Percentiles rank a stretch among this genome's conserved stretches.
Evolutionary conservation across 306 rosid species (phyloP).

Genomic region (Gleditsia sinensis): DNA sequence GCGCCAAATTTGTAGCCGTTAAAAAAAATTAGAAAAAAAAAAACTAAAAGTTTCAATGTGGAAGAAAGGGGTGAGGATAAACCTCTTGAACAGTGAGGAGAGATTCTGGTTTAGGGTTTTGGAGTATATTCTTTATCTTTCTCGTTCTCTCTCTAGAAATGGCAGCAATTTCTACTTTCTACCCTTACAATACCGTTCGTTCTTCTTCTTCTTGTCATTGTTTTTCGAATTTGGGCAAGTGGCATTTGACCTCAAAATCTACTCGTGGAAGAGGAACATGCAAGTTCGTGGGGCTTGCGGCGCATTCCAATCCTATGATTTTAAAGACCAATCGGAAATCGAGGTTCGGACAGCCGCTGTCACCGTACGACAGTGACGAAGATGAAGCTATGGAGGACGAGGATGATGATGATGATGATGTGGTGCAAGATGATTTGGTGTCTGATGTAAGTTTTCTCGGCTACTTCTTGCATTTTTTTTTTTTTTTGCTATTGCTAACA

Average conservation of each 20-base stretch:
- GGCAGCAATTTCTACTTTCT: conserved; percentile 47
- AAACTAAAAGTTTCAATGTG: not conserved
- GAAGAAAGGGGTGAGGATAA: not conserved
- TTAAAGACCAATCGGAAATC: conserved; percentile 74
- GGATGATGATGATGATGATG: conserved; percentile 34
- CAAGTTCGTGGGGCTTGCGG: conserved; percentile 53
- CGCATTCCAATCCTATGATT: conserved; percentile 78
- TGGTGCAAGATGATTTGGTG: conserved; percentile 43
- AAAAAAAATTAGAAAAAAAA: no score
- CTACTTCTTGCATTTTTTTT: not conserved
- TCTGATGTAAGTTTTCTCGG: conserved; percentile 59
- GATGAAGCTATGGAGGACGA: conserved; percentile 38
- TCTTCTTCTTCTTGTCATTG: conserved; percentile 30
- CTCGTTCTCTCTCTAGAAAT: conserved; percentile 35
- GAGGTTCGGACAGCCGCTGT: conserved; percentile 52
- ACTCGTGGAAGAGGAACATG: conserved; percentile 11
- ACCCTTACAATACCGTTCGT: conserved; percentile 41
- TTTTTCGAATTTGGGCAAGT: conserved; percentile 1
- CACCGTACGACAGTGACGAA: conserved; percentile 57
- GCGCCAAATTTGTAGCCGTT: not conserved
- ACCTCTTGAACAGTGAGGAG: not conserved
- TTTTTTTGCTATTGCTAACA: not conserved
- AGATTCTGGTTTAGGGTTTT: conserved; percentile 65
- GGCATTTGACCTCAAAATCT: conserved; percentile 24
- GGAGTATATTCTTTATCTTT: conserved; percentile 58